A percentile compares a stretch with the other conserved stretches of the same genome.
phyloP scores from a whole-genome alignment of 2,329 filamentous ascomycete species.

The Aureobasidium uvarum region DNA sequence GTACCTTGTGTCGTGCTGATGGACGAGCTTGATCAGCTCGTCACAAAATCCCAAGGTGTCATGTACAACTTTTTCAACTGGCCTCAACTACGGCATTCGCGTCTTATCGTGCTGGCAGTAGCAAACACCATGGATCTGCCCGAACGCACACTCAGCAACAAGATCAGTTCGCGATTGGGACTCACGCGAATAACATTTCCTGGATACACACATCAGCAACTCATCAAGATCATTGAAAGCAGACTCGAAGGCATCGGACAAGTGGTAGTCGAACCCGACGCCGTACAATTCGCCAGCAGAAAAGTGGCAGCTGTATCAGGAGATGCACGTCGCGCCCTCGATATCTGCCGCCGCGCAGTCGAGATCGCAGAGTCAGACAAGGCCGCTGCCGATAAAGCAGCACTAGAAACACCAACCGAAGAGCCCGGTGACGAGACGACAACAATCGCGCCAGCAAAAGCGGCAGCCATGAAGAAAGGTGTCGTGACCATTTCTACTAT shows the following conservation, averaged over 20 bases:
- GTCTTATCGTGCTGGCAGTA: constrained; percentile 92
- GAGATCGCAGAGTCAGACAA: constrained; percentile 83
- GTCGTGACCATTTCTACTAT: constrained; percentile 90
- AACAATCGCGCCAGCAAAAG: constrained; percentile 4
- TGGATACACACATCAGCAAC: constrained; percentile 93
- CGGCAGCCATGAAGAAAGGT: constrained; percentile 38
- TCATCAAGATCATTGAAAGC: constrained; percentile 97
- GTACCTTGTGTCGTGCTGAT: constrained; percentile 96
- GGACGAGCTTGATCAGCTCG: constrained; percentile 97
- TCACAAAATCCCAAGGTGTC: constrained; percentile 98
- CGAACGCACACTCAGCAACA: constrained; percentile 94
- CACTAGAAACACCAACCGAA: constrained; percentile 34
- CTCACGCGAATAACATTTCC: constrained; percentile 95
- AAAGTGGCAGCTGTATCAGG: constrained; percentile 97
- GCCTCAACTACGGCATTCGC: constrained; percentile 86
- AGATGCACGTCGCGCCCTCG: constrained; percentile 85
- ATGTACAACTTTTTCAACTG: constrained; percentile 99
- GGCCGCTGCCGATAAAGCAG: constrained; percentile 37
- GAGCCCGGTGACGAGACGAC: constrained; percentile 33
- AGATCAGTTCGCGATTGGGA: constrained; percentile 83
- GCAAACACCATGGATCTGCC: constrained; percentile 99
- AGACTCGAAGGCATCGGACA: constrained; percentile 78
- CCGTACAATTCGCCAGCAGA: constrained; percentile 90
- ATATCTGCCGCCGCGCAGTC: constrained; percentile 92
- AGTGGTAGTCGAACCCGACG: constrained; percentile 87